Base-by-base conservation (phyloP, 306 rosid genomes). In the Gillenia trifoliata region DNA sequence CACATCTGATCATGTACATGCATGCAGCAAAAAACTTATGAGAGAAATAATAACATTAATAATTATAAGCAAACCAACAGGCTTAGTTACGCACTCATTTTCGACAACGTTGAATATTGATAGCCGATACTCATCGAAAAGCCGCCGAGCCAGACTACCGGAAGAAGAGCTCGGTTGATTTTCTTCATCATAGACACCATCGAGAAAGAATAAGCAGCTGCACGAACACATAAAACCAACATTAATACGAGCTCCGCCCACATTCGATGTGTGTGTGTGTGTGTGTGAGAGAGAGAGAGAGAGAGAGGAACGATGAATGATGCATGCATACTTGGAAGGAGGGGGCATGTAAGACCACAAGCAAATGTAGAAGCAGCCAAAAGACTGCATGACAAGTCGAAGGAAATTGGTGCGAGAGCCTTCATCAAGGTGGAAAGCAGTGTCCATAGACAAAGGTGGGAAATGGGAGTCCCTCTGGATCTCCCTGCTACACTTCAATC, bases 321-420 rank as follows among this genome's bases (percentile, higher is more conserved):
- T 20, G 3, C 28, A 26, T 40, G 20, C 77, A 33, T 87, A 93
- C 98, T 88, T 93, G 47, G 88, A 33, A 40, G 82, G 79, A 30
- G 72, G 80, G 60, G 89, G 83, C 68, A 74, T 74, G 75, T 71
- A 80, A 23, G 88, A 70, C 93, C 98, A 93, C 2, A 93, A 70
- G 61, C 96, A 91, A 80, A 91, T 80, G 91, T 93, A 89, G 34
- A 85, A 76, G 90, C 89, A 88, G 67, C 89, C 89, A 31, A 79
- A 65, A 55, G 91, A 83, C 0, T 85, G 90, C 84, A 79, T 56
- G 41, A 88, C 19, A 43, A 79, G 28, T 25, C 72, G 84, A 11
- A 93, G 81, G 56, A 85, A 79, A 34, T 71, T 75, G 34, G 78
- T 41, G 50, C 96, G 91, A 62, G 79, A 60, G 57, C 75, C 76